These are phyloP conservation scores for Monilinia aucupariae DNA, from an alignment of 2,329 filamentous ascomycete species.

Conservation along the genomic window DNA sequence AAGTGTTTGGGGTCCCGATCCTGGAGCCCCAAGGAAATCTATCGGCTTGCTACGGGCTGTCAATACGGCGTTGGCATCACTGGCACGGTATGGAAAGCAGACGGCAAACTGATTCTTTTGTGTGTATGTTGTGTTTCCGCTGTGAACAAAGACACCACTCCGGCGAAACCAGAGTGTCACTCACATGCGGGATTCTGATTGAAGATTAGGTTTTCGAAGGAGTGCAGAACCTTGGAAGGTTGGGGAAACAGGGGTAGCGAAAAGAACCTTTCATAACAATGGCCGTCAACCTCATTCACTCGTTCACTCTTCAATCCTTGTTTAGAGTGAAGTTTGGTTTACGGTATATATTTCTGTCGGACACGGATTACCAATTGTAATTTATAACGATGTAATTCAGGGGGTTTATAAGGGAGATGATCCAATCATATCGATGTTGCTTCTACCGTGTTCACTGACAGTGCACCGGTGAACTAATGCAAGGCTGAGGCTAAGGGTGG, in stretches of 20 bases:
- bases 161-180: not conserved
- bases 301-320: not conserved
- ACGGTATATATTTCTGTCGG: not conserved
- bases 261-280: not conserved
- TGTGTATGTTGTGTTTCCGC: not conserved
- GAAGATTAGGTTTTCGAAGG: not conserved
- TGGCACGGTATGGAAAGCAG: not conserved
- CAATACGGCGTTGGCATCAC: not conserved
- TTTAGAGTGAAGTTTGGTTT: not conserved
- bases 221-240: not conserved
- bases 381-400: too few relatives aligned
- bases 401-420: not conserved
- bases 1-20: not conserved
- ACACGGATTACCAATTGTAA: not conserved
- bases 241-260: slow-evolving; percentile 6
- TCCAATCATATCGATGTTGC: too few relatives aligned
- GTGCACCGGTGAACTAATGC: not conserved
- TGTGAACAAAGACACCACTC: not conserved
- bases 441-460: too few relatives aligned
- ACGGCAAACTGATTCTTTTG: not conserved
- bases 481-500: not conserved
- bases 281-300: not conserved
- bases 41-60: not conserved
- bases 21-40: not conserved
- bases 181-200: not conserved